These are phyloP conservation scores for Trametes maxima DNA, from an alignment of 768 basidiomycete species.

Conservation along the genomic window DNA sequence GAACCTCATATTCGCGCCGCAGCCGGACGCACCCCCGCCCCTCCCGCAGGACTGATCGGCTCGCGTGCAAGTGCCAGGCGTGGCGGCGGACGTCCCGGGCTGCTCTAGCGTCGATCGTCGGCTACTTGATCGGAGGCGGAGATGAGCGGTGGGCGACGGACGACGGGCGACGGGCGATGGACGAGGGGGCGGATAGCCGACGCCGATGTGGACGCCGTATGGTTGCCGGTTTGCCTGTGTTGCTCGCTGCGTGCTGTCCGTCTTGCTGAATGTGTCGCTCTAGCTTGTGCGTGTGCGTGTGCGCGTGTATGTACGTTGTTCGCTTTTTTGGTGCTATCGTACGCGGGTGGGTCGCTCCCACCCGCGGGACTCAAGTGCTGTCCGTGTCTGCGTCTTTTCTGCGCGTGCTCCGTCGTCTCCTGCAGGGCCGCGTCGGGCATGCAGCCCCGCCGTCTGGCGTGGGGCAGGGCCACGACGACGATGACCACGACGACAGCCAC, in stretches of 20 bases:
- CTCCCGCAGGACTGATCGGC: conserved; percentile 47
- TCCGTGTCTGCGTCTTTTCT: not conserved
- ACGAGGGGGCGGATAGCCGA: not conserved
- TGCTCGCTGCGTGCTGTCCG: not conserved
- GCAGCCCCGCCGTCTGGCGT: too few species aligned
- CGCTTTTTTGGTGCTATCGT: not conserved
- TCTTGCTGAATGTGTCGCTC: not conserved
- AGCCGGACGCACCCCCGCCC: conserved; percentile 81
- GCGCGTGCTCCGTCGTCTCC: not conserved
- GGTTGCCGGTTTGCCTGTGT: conserved; percentile 9
- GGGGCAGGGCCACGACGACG: too few species aligned
- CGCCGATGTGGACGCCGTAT: not conserved
- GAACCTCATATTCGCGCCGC: conserved; percentile 80
- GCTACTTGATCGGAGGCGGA: conserved; percentile 12
- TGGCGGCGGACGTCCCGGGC: not conserved
- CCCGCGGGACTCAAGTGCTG: not conserved
- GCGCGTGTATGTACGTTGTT: conserved; percentile 15
- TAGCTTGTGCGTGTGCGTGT: not conserved
- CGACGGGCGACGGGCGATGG: not conserved
- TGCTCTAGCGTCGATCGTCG: conserved; percentile 11
- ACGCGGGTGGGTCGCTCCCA: not conserved
- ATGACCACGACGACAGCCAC: too few species aligned
- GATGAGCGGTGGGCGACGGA: not conserved
- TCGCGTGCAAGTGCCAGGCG: not conserved
- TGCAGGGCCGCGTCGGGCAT: not conserved